Base-by-base conservation (phyloP, 306 rosid species). In the Casuarina cunninghamiana region DNA sequence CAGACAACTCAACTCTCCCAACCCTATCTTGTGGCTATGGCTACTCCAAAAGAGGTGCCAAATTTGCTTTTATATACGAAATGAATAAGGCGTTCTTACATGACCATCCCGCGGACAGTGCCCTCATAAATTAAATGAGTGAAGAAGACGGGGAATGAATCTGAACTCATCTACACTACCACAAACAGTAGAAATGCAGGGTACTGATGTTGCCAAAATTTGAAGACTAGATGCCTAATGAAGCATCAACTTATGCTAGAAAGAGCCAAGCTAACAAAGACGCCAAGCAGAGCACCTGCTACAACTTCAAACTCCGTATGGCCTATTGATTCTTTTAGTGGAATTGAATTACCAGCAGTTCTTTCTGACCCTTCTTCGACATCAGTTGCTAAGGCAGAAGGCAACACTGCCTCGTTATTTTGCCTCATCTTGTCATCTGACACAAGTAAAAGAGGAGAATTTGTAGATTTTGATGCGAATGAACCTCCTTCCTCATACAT, bases 221-320 rank as follows among this genome's bases (percentile, higher is more conserved):
- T 35, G 19, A 61, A 11, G 43, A 58, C 65, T 21, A 58, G 65
- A 58, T 58, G 38, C 68, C 43, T 61, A 61, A n/a, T 66, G 42
- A 4, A 0, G n/a, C 4, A 69, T 85, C 44, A 85, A 19, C 37
- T n/a, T 51, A 76, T 69, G 66, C 62, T 66, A 82, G 80, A 65
- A 11, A 88, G 88, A 21, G 81, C 86, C 73, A 89, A 51, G 75
- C 86, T 86, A 71, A 91, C 97, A 53, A 93, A 71, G 82, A 93
- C 80, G 53, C 97, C 97, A 46, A 91, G 74, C 19, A 91, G 84
- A 61, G 94, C 97, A 79, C 97, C 97, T 55, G 89, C 97, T 16
- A 89, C 15, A 79, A 91, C 97, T 83, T 93, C 97, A 78, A 91
- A 78, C 84, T 91, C 93, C 16, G 93, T 89, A 78, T 93, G 97